These are phyloP conservation scores for Dactylellina parvicollis DNA, from an alignment of 2,329 filamentous ascomycete species.

Conservation along the genomic window DNA sequence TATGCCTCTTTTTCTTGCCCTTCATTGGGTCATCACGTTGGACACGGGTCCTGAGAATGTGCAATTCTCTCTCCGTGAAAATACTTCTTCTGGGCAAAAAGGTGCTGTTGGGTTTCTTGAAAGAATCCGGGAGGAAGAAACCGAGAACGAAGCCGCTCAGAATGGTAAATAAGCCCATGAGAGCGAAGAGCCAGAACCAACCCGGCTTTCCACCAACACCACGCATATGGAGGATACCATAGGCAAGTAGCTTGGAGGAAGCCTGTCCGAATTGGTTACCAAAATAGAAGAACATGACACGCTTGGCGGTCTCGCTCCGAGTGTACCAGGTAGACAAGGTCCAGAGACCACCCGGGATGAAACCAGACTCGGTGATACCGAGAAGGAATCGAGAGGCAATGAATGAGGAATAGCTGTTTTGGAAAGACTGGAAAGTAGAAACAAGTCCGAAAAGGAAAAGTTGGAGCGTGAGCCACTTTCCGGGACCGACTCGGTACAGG, in stretches of 20 bases:
- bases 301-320: conserved; percentile 66
- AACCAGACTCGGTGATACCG: conserved; percentile 68
- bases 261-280: conserved; percentile 67
- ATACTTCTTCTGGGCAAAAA: conserved; percentile 61
- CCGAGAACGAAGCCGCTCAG: conserved; percentile 63
- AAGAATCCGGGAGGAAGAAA: conserved; percentile 64
- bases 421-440: conserved; percentile 68
- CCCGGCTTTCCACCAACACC: conserved; percentile 65
- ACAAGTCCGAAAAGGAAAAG: conserved; percentile 68
- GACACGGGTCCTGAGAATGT: conserved; percentile 63
- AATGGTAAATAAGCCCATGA: conserved; percentile 68
- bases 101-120: conserved; percentile 63
- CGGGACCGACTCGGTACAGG: conserved; percentile 66
- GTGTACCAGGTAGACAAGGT: conserved; percentile 69
- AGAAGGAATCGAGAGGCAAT: conserved; percentile 67
- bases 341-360: conserved; percentile 67
- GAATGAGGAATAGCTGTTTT: conserved; percentile 64
- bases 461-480: conserved; percentile 68
- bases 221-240: conserved; percentile 65
- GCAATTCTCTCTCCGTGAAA: conserved; percentile 62
- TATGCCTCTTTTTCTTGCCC: conserved; percentile 65
- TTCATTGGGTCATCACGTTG: conserved; percentile 64
- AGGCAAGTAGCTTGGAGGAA: conserved; percentile 63
- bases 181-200: conserved; percentile 69
- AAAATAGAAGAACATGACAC: conserved; percentile 68